Evolutionary conservation across 805 yeast genomes (phyloP), one percentile per base, ranked within the genome.

Genomic region (Wickerhamomyces chambardii): DNA sequence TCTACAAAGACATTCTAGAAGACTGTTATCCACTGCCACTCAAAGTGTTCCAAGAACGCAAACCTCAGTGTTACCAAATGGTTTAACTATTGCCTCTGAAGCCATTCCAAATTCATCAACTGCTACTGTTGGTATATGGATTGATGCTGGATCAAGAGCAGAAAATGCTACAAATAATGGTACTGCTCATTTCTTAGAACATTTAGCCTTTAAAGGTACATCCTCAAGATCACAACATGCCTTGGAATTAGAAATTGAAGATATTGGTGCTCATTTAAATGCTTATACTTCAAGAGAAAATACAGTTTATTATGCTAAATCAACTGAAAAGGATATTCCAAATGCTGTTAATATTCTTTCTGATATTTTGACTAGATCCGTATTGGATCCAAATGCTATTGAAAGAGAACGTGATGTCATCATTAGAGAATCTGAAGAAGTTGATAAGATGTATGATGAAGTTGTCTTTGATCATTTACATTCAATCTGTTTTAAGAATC

Each of bases 231-330:
- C 85, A 11, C 97, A 92, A 64, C 66, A 77, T 38, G 76, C 77
- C 40, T 68, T 92, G 37, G 99, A 92, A 59, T 65, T 89, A 31
- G 97, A 92, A 61, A 85, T 92, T 39, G 99, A 92, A 60, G 83
- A 92, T 64, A 74, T 89, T 50, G 99, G 99, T 4, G 86, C 96
- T 18, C 98, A 92, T 62, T 73, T 92, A 51, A 92, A 94, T 56
- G 98, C 98, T n/a, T 92, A 92, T 65, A 92, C 98, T 2, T 86
- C 96, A 16, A 75, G 99, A 53, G 99, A 92, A 55, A 89, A 87
- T 61, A 92, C 99, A 1, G 98, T 90, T 8, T 92, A 89, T 59
- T 92, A 87, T 59, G 95, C 97, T 33, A 87, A 86, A 59, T 75
- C 97, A 22, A 65, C 89, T 38, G 71, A 76, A 46, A 69, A 69